Conservation (phyloP, 2,329 filamentous ascomycete species). For the Chaetomiaceae sp. region DNA sequence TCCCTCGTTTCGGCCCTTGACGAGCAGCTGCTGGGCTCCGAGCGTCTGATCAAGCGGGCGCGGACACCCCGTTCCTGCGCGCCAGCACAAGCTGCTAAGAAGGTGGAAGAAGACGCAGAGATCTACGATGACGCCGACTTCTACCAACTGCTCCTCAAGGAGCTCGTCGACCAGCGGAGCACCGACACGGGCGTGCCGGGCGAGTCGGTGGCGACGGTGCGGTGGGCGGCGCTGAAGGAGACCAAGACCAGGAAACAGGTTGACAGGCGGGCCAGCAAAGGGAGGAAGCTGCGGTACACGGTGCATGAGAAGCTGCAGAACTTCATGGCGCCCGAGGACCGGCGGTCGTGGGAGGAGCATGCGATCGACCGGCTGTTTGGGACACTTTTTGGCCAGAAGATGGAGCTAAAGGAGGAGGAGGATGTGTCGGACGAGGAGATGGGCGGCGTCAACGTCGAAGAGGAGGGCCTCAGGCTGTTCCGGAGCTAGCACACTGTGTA, state of each 20-base stretch:
- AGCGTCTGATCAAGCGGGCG: conserved; percentile 64
- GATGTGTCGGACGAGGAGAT: conserved; percentile 44
- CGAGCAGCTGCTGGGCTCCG: conserved; percentile 59
- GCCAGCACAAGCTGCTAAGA: conserved; percentile 57
- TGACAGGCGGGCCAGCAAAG: conserved; percentile 92
- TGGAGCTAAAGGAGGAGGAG: conserved; percentile 55
- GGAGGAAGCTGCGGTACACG: conserved; percentile 86
- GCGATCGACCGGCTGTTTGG: conserved; percentile 74
- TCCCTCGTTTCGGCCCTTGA: conserved; percentile 62
- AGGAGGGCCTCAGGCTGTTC: conserved; percentile 49
- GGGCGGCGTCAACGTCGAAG: conserved; percentile 45
- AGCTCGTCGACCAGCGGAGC: conserved; percentile 84
- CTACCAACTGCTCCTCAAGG: conserved; percentile 87
- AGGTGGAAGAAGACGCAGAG: conserved; percentile 49
- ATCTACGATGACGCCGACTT: conserved; percentile 95
- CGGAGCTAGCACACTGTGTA: conserved; percentile 36
- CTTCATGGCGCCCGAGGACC: conserved; percentile 91
- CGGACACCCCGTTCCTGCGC: conserved; percentile 70
- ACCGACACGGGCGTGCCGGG: conserved; percentile 51
- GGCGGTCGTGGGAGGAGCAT: conserved; percentile 69
- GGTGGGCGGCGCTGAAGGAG: conserved; percentile 65
- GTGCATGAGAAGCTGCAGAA: conserved; percentile 97
- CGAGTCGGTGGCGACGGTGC: conserved; percentile 46
- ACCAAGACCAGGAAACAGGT: conserved; percentile 77
- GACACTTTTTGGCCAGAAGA: conserved; percentile 65